These are phyloP conservation scores for Creolimax fragrantissima DNA, from an alignment of 78 protist genomes.

Conservation along the genomic window DNA sequence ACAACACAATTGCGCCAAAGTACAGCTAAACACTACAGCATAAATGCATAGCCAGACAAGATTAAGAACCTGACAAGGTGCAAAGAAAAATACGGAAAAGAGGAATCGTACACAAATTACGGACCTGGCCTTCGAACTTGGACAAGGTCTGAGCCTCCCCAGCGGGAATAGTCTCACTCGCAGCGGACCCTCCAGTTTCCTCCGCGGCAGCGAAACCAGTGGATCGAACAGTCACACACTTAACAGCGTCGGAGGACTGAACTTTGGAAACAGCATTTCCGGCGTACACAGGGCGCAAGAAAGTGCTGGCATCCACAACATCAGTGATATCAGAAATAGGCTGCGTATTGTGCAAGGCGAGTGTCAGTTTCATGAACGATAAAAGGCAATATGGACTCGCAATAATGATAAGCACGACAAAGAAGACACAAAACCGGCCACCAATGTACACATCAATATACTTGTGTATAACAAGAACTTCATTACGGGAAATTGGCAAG, in stretches of 20 bases:
- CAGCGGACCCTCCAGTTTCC: conserved; percentile 51
- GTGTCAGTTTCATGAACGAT: neutral
- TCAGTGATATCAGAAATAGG: conserved; percentile 67
- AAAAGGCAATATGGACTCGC: too few relatives aligned
- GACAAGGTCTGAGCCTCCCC: neutral
- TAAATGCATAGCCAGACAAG: too few relatives aligned
- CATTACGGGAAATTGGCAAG: neutral
- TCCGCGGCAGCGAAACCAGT: conserved; percentile 87
- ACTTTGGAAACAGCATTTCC: conserved; percentile 93
- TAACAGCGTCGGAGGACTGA: conserved; percentile 60
- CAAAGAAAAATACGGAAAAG: too few relatives aligned
- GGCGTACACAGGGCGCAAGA: conserved; percentile 91
- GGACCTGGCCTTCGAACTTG: neutral
- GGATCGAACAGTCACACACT: conserved; percentile 77
- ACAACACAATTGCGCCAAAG: too few relatives aligned
- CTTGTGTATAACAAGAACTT: neutral
- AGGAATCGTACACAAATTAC: too few relatives aligned
- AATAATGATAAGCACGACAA: too few relatives aligned
- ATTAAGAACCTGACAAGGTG: too few relatives aligned
- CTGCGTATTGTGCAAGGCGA: neutral
- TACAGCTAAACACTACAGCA: too few relatives aligned
- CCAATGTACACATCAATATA: neutral
- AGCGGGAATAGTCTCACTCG: neutral
- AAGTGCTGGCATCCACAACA: conserved; percentile 65
- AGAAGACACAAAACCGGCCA: neutral